Conservation (phyloP, 2,329 filamentous ascomycete genomes). For the Penicillium sp. region DNA sequence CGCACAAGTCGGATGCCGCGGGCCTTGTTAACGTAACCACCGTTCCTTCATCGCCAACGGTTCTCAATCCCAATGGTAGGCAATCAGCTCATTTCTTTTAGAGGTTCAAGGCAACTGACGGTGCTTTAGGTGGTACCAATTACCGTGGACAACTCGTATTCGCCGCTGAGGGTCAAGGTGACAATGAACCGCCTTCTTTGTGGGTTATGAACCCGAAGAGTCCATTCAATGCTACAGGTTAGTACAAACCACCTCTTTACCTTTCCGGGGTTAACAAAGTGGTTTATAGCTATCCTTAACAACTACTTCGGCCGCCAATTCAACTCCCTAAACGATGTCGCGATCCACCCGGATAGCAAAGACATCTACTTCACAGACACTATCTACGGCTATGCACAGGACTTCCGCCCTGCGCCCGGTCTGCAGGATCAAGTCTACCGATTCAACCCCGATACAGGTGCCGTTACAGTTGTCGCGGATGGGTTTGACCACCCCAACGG, state of each 20-base stretch:
- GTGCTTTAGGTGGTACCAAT: constrained; percentile 8
- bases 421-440: constrained; percentile 20
- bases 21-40: constrained; percentile 8
- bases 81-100: neutral
- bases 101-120: neutral
- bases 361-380: constrained; percentile 23
- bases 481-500: constrained; percentile 15
- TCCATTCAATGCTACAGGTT: constrained; percentile 19
- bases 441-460: constrained; percentile 15
- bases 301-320: constrained; percentile 24
- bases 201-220: constrained; percentile 19
- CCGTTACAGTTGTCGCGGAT: constrained; percentile 15
- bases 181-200: constrained; percentile 15
- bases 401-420: constrained; percentile 20
- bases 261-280: neutral
- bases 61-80: constrained; percentile 16
- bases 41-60: constrained; percentile 8
- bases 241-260: neutral
- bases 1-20: constrained; percentile 12
- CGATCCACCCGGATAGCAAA: constrained; percentile 18
- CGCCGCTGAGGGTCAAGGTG: constrained; percentile 17
- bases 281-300: constrained; percentile 16
- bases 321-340: constrained; percentile 21
- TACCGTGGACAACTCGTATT: constrained; percentile 15
- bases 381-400: constrained; percentile 19